Evolutionary conservation across 306 rosid genomes (phyloP), one percentile per base, ranked within the genome.

Genomic region (Cicer cuneatum): DNA sequence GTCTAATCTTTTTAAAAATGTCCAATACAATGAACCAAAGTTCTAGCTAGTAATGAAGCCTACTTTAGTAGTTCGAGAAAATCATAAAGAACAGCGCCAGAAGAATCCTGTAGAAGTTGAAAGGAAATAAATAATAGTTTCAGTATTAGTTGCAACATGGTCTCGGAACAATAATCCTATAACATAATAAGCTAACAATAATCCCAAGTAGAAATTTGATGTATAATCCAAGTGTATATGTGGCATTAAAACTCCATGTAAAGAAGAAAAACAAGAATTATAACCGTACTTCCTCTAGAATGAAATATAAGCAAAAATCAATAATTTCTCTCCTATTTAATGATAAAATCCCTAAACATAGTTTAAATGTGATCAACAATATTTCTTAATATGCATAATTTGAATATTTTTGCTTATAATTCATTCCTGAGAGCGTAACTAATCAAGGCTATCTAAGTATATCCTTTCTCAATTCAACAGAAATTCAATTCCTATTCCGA

Each of bases 31-130:
- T 12, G 51, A 19, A 65, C 76, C 29, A 52, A 77, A 52, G 59
- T 64, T 78, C 66, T 65, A 24, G 60, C 78, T 65, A 24, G 60
- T 76, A 80, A 72, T 33, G 75, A 74, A 83, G 41, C 66, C 59
- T 72, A 49, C 78, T 65, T 77, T 58, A 40, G 38, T 14, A 47
- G 75, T 59, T 67, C 80, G 75, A 57, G 77, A 85, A 62, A 74
- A 76, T 74, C 80, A 75, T 38, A n/a, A 14, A 63, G 65, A 70
- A 41, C 77, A 57, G 74, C 77, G 39, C 83, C 59, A 24, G 54
- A 57, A 41, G 63, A 76, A 74, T 80, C 90, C 91, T 89, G 85
- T 42, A 46, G 12, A 67, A 52, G 29, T 60, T 11, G 16, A 62
- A 14, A 29, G 35, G 35, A 29, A 19, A 75, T 52, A 48, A 48